Evolutionary conservation across 345 rosid species (phyloP), one percentile per base, ranked within the genome.

Genomic region (Camelina neglecta): DNA sequence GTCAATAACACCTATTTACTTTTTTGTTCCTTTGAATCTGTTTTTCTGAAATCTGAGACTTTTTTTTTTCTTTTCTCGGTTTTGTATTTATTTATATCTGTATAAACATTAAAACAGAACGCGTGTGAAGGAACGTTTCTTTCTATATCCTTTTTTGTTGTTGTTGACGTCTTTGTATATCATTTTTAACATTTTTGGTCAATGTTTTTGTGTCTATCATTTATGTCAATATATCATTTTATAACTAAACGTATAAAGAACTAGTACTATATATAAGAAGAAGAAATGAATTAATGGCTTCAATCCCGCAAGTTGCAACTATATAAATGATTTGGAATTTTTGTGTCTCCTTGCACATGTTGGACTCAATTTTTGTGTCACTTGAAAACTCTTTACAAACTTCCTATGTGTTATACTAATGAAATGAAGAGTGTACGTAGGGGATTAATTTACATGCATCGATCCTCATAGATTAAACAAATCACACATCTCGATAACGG

Each of bases 111-210:
- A 47, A 18, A 11, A 50, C 10, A 3, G 11, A 7, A 60, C 65
- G 49, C 49, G 16, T 61, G 26, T 23, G 0, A 60, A 16, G 15
- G 13, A 35, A 38, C 73, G 59, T 59, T 68, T 39, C 48, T 24
- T 62, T 11, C 4, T 49, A 33, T 49, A 13, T n/a, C 2, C 5
- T 12, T 13, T 18, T n/a, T 41, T 41, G 5, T 38, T 42, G 29
- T 65, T 13, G 21, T 48, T 74, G 72, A 75, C 66, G 78, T 57
- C 55, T 74, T 73, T 64, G 5, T 55, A 2, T 56, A 47, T 44
- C 2, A 11, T 7, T 20, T 45, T 33, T 39, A 2, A 29, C 31
- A 8, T 4, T 6, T 53, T 10, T 11, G 29, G 62, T 54, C 71
- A 64, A 55, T 51, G 26, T 56, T 63, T 16, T 0, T 20, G 55